A percentile compares a stretch with the other conserved stretches of the same genome.
These are phyloP conservation scores for Cryptococcus deneoformans DNA, from an alignment of 1,284 basidiomycete genomes.

Conservation along the genomic window DNA sequence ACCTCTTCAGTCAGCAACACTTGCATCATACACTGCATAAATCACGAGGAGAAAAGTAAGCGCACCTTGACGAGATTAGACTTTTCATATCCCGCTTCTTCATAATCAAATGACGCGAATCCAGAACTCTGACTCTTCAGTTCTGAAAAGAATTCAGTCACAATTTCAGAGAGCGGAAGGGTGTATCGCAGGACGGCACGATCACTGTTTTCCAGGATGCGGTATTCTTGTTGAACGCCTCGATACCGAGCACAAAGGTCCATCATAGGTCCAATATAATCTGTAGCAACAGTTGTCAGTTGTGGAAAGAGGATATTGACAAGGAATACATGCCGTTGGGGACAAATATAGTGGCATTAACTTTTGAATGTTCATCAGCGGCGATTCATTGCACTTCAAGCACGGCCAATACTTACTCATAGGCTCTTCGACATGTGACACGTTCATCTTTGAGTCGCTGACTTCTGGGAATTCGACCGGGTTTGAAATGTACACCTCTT, in stretches of 20 bases:
- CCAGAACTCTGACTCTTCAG: conserved; percentile 81
- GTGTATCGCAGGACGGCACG: conserved; percentile 75
- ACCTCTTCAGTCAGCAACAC: not conserved
- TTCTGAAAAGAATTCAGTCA: conserved; percentile 89
- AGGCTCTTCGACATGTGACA: conserved; percentile 79
- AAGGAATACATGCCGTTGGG: conserved; percentile 63
- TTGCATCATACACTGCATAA: not conserved
- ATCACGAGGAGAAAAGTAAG: not conserved
- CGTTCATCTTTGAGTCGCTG: conserved; percentile 60
- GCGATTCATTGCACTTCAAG: no score
- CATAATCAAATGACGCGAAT: conserved; percentile 92
- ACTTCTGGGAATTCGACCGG: conserved; percentile 89
- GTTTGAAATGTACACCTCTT: conserved; percentile 70
- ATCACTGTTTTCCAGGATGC: conserved; percentile 62
- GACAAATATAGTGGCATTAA: conserved; percentile 88
- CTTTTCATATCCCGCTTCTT: conserved; percentile 78
- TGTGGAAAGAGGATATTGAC: not conserved
- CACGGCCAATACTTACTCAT: conserved; percentile 44
- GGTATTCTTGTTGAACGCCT: conserved; percentile 72
- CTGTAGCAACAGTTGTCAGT: conserved; percentile 43
- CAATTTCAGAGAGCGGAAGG: conserved; percentile 80
- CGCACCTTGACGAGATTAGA: conserved; percentile 77
- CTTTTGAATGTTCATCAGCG: conserved; percentile 31
- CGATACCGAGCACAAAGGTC: conserved; percentile 78
- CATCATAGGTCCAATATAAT: conserved; percentile 89